These are phyloP conservation scores for Hymenoscyphus occultus DNA, from an alignment of 2,329 filamentous ascomycete genomes.

Conservation along the genomic window DNA sequence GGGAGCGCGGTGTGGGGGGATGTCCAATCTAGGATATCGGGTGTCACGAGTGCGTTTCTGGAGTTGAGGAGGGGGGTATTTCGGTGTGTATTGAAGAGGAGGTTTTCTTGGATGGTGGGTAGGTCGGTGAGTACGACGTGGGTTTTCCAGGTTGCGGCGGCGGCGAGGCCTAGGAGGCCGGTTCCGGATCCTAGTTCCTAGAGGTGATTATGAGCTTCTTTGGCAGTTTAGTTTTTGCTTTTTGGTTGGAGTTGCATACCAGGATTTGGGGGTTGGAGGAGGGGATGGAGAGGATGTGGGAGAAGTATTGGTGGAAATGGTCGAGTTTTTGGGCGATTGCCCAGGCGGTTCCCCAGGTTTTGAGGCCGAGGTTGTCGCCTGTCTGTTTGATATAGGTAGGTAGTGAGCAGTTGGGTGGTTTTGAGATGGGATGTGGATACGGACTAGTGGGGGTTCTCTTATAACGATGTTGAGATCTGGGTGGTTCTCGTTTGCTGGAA, in stretches of 20 bases:
- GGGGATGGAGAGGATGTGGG: conserved; percentile 38
- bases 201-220: no score
- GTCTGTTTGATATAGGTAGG: conserved; percentile 44
- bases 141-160: conserved; percentile 66
- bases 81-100: conserved; percentile 6
- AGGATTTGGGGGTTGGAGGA: background rate
- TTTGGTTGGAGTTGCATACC: no score
- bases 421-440: background rate
- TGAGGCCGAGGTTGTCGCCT: conserved; percentile 83
- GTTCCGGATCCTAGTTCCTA: conserved; percentile 74
- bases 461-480: conserved; percentile 64
- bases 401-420: background rate
- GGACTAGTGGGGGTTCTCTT: conserved; percentile 71
- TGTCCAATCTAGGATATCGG: conserved; percentile 58
- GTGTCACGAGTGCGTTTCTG: conserved; percentile 55
- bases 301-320: conserved; percentile 34
- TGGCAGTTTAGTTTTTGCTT: no score
- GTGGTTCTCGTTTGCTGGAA: conserved; percentile 45
- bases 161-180: conserved; percentile 79
- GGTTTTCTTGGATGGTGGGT: conserved; percentile 59
- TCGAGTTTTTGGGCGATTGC: conserved; percentile 73
- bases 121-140: conserved; percentile 77
- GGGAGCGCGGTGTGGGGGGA: conserved; percentile 37
- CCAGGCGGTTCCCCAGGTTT: conserved; percentile 94
- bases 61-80: conserved; percentile 53